These are phyloP conservation scores for Populus hybrid DNA, from an alignment of 441 rosid genomes.

Conservation along the genomic window DNA sequence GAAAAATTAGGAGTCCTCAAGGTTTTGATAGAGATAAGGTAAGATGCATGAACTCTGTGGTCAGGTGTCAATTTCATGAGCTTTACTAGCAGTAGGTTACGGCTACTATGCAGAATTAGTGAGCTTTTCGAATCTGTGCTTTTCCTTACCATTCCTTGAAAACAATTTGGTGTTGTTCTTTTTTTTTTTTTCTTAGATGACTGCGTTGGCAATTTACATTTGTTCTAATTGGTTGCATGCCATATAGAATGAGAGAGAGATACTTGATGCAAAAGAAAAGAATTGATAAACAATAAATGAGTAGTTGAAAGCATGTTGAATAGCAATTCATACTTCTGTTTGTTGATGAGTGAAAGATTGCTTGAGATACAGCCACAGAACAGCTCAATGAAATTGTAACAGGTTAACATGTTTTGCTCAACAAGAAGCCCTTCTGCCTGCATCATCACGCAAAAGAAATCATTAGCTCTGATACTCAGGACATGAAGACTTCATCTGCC, in stretches of 20 bases:
- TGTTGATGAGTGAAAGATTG: constrained; percentile 53
- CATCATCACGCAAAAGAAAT: constrained; percentile 9
- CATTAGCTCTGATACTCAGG: background rate
- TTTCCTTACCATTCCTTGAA: background rate
- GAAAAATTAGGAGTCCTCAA: background rate
- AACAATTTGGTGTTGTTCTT: background rate
- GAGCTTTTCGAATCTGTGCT: background rate
- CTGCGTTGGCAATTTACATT: background rate
- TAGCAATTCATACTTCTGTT: constrained; percentile 42
- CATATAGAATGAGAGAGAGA: background rate
- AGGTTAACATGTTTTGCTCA: constrained; percentile 54
- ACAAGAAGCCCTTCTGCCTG: constrained; percentile 76
- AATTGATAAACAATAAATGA: background rate
- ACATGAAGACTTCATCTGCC: background rate
- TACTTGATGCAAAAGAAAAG: background rate
- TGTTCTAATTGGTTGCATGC: background rate
- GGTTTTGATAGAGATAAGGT: background rate
- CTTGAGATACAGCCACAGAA: constrained; percentile 40
- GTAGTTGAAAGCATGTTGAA: background rate
- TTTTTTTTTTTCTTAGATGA: background rate
- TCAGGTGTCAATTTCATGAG: background rate
- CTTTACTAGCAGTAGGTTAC: background rate
- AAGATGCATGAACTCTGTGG: background rate
- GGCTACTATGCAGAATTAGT: background rate
- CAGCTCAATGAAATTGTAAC: constrained; percentile 52